Percentiles rank a stretch among this genome's conserved stretches.
Conservation (phyloP, 1,284 basidiomycete species). For the Ustilago lituana region DNA sequence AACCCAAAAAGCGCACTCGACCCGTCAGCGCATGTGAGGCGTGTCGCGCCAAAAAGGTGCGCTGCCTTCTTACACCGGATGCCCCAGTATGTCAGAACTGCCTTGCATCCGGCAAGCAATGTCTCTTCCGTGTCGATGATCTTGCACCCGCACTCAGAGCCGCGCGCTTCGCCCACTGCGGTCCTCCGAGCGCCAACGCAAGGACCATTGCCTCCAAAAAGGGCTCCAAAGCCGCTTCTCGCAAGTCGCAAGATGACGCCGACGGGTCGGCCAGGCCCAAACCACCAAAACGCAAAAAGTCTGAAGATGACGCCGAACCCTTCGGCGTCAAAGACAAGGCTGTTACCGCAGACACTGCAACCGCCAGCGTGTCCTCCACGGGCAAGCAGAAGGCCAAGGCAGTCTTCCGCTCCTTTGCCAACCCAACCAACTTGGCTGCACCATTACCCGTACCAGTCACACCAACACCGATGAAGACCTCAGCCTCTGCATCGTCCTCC, state of each 20-base stretch:
- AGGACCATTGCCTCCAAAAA: conserved; percentile 48
- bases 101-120: conserved; percentile 53
- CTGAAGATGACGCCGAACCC: conserved; percentile 8
- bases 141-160: conserved; percentile 55
- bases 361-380: neutral
- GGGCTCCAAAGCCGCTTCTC: conserved; percentile 19
- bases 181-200: conserved; percentile 47
- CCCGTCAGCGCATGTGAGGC: conserved; percentile 61
- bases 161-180: conserved; percentile 54
- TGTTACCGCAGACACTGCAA: neutral
- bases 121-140: conserved; percentile 61
- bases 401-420: conserved; percentile 57
- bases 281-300: conserved; percentile 37
- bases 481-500: conserved; percentile 9
- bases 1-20: conserved; percentile 58
- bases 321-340: conserved; percentile 8
- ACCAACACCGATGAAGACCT: conserved; percentile 8
- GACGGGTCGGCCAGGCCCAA: conserved; percentile 10
- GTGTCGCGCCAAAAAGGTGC: conserved; percentile 60
- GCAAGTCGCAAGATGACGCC: conserved; percentile 22
- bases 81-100: conserved; percentile 59
- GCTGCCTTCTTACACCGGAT: conserved; percentile 55
- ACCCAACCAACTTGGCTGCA: conserved; percentile 55
- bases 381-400: conserved; percentile 53
- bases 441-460: conserved; percentile 32